phyloP scores from a whole-genome alignment of 1,284 basidiomycete genomes.

The Wallemia hederae region DNA sequence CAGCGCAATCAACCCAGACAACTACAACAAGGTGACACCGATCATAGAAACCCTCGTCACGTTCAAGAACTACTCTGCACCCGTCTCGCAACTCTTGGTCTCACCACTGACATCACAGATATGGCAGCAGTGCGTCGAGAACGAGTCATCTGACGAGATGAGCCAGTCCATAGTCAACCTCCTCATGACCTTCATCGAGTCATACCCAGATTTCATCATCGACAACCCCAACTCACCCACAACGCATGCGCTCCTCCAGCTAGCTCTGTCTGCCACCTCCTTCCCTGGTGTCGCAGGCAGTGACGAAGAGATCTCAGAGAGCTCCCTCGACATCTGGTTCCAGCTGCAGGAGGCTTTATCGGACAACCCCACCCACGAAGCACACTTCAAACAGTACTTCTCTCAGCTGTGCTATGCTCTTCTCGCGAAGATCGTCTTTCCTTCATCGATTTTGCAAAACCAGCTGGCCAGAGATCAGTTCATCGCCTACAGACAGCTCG shows the following conservation, averaged over 20 bases:
- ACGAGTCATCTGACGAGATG: slow-evolving; percentile 19
- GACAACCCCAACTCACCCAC: slow-evolving; percentile 29
- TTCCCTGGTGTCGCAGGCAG: slow-evolving; percentile 42
- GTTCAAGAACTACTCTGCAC: background rate
- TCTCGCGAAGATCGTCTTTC: background rate
- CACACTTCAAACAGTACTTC: slow-evolving; percentile 6
- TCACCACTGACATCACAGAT: background rate
- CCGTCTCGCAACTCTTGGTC: background rate
- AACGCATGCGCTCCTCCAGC: slow-evolving; percentile 35
- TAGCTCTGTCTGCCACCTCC: slow-evolving; percentile 42
- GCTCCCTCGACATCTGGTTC: slow-evolving; percentile 63
- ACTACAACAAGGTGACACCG: background rate
- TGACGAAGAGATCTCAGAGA: slow-evolving; percentile 59
- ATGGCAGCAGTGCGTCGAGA: background rate
- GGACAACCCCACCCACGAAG: slow-evolving; percentile 29
- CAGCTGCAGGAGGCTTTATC: slow-evolving; percentile 61
- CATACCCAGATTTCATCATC: slow-evolving; percentile 51
- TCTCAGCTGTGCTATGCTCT: background rate
- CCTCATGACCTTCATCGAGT: slow-evolving; percentile 47
- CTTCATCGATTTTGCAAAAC: background rate
- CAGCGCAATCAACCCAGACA: background rate
- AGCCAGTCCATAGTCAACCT: slow-evolving; percentile 46
- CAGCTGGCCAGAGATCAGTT: slow-evolving; percentile 1
- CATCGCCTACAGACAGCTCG: slow-evolving; percentile 40
- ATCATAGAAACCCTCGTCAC: background rate